These are phyloP conservation scores for Funneliformis caledonium DNA, from an alignment of 371 early-diverging fungal species.

Conservation along the genomic window DNA sequence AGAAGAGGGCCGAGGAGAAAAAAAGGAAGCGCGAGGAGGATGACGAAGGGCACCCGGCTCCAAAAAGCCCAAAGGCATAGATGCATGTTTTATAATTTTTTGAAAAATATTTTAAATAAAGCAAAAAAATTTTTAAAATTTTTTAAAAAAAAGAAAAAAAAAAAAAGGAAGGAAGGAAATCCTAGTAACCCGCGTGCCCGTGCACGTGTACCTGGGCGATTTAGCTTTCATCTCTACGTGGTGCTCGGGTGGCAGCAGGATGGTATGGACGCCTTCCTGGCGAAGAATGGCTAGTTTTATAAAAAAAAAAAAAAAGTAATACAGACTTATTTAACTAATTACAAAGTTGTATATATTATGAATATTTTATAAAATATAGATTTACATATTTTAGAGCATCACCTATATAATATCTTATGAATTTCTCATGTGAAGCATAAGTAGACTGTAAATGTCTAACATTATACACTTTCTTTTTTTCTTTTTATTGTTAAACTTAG, in stretches of 20 bases:
- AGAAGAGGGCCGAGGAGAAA: not conserved
- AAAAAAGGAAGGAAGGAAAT: not conserved
- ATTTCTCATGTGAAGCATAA: too few relatives aligned
- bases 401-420: too few relatives aligned
- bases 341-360: not conserved
- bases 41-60: not conserved
- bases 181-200: not conserved
- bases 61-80: not conserved
- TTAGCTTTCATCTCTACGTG: not conserved
- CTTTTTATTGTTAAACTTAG: too few relatives aligned
- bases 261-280: not conserved
- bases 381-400: too few relatives aligned
- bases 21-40: not conserved
- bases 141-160: too few relatives aligned
- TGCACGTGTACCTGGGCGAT: not conserved
- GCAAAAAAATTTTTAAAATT: not conserved
- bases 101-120: too few relatives aligned
- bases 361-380: not conserved
- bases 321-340: not conserved
- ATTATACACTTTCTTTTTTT: too few relatives aligned
- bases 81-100: not conserved
- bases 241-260: not conserved
- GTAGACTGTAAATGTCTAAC: too few relatives aligned
- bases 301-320: too few relatives aligned
- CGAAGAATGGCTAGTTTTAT: not conserved